A percentile compares a stretch with the other conserved stretches of the same genome.
Evolutionary conservation across 1,284 basidiomycete species (phyloP).

Genomic region (Cryptococcus jaspeensis): DNA sequence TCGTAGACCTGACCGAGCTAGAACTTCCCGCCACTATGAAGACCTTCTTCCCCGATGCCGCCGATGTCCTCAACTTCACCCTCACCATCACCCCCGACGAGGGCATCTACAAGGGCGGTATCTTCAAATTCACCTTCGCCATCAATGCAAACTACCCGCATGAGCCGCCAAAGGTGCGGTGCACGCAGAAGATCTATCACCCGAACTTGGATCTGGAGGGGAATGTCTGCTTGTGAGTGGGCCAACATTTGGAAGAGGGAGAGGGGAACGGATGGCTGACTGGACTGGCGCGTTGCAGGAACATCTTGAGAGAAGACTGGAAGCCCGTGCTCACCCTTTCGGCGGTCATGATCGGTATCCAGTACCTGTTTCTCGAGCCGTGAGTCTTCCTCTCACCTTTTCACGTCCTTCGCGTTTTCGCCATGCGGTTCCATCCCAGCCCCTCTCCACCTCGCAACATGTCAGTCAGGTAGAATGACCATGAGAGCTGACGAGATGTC

Average conservation of each 20-base stretch:
- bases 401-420: neutral
- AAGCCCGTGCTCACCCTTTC: constrained; percentile 97
- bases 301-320: constrained; percentile 99
- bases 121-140: constrained; percentile 88
- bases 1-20: constrained; percentile 87
- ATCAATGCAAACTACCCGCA: constrained; percentile 99
- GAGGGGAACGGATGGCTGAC: neutral
- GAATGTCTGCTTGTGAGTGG: constrained; percentile 73
- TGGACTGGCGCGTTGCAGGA: constrained; percentile 50
- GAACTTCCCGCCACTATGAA: constrained; percentile 96
- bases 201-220: constrained; percentile 97
- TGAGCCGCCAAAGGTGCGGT: constrained; percentile 98
- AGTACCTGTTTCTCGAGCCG: constrained; percentile 97
- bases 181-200: constrained; percentile 98
- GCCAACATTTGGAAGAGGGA: neutral
- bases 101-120: constrained; percentile 96
- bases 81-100: constrained; percentile 96
- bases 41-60: constrained; percentile 84
- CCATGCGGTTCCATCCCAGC: too few species aligned
- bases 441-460: neutral
- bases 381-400: constrained; percentile 18
- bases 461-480: too few species aligned
- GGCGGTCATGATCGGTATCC: constrained; percentile 94
- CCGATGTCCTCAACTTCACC: constrained; percentile 92
- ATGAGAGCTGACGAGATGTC: neutral